Percentiles rank a stretch among this genome's conserved stretches.
Evolutionary conservation across 1,284 basidiomycete species (phyloP).

Genomic region (Cutaneotrichosporon cavernicola): DNA sequence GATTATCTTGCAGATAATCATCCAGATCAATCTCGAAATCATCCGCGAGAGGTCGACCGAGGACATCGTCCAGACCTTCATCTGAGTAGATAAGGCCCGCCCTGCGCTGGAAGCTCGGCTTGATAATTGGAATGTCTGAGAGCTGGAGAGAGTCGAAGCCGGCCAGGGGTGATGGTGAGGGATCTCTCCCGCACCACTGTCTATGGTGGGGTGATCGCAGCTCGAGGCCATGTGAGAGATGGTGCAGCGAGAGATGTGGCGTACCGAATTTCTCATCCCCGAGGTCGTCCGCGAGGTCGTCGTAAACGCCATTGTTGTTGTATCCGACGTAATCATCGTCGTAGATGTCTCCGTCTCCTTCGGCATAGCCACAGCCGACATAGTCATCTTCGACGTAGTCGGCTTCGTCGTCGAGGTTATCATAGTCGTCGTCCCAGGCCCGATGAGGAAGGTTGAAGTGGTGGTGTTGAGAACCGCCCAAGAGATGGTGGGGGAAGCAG

Average conservation of each 20-base stretch:
- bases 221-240: not conserved
- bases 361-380: not conserved
- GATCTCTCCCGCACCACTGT: not conserved
- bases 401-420: not conserved
- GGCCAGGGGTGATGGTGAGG: not conserved
- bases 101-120: not conserved
- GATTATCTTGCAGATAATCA: not conserved
- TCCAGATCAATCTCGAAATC: not conserved
- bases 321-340: not conserved
- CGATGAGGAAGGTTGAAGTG: not conserved
- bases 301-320: not conserved
- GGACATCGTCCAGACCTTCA: constrained; percentile 3
- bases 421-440: not conserved
- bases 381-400: not conserved
- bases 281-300: constrained; percentile 3
- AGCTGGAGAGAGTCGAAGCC: not conserved
- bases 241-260: not conserved
- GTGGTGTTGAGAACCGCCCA: not conserved
- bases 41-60: not conserved
- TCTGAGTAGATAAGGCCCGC: not conserved
- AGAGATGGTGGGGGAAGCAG: no score
- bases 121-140: not conserved
- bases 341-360: not conserved
- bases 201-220: not conserved
- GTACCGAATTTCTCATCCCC: not conserved